Conservation (phyloP, 768 basidiomycete species). For the Candolleomyces efflorescens region DNA sequence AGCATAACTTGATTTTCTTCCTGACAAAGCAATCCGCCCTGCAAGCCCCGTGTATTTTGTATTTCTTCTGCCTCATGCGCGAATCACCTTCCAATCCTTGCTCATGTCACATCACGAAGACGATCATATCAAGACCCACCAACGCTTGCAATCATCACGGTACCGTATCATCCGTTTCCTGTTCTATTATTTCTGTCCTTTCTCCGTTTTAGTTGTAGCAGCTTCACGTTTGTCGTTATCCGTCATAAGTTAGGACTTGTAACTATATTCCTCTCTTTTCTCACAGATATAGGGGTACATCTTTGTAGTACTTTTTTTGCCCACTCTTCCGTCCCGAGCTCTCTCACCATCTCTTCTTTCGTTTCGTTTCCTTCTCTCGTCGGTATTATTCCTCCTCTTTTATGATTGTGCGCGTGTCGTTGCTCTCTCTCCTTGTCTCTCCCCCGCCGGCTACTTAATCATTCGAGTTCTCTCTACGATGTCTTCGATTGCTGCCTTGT, state of each 20-base stretch:
- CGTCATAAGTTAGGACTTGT: slow-evolving; percentile 30
- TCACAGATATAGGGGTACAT: slow-evolving; percentile 28
- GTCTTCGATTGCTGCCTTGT: slow-evolving; percentile 10
- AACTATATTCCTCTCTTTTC: slow-evolving; percentile 26
- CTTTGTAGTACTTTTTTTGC: slow-evolving; percentile 23
- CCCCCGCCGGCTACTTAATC: slow-evolving; percentile 35
- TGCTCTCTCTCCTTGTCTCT: slow-evolving; percentile 14
- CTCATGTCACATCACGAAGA: slow-evolving; percentile 2
- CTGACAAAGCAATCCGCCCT: neutral
- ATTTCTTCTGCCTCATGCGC: slow-evolving; percentile 1
- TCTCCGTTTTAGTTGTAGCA: neutral
- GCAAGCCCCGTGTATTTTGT: slow-evolving; percentile 5
- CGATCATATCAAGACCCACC: neutral
- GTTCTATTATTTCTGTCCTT: neutral
- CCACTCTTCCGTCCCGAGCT: too few species aligned
- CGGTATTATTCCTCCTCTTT: neutral
- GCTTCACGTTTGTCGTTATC: slow-evolving; percentile 4
- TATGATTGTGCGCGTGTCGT: neutral
- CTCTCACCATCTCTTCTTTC: slow-evolving; percentile 7
- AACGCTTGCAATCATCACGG: neutral
- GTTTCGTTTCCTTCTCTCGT: slow-evolving; percentile 8
- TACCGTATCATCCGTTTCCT: neutral
- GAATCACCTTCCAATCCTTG: neutral
- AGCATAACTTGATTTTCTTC: neutral
- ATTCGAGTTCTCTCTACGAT: slow-evolving; percentile 13